phyloP scores from a whole-genome alignment of 208 protist species.

The Trypanosoma avium region DNA sequence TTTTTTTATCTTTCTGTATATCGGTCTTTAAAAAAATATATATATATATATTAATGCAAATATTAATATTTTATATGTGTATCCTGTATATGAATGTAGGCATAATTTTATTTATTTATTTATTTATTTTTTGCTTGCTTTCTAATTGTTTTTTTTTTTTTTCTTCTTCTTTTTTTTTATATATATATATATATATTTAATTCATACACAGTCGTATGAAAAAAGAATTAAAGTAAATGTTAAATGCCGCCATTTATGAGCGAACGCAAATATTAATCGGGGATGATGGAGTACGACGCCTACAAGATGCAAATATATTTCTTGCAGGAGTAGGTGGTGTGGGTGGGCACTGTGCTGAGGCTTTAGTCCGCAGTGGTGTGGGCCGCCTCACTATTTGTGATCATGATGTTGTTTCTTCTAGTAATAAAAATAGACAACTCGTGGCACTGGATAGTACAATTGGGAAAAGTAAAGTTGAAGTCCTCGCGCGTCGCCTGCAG shows the following conservation, averaged over 20 bases:
- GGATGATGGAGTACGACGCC: slow-evolving; percentile 56
- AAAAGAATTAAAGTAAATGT: slow-evolving; percentile 24
- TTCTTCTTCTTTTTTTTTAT: slow-evolving; percentile 9
- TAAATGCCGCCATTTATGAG: slow-evolving; percentile 84
- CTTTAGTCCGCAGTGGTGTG: slow-evolving; percentile 84
- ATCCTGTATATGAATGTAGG: slow-evolving; percentile 7
- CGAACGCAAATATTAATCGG: slow-evolving; percentile 82
- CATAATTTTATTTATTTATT: slow-evolving; percentile 15
- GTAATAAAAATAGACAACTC: slow-evolving; percentile 91
- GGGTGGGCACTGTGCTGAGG: slow-evolving; percentile 86
- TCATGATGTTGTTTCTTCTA: slow-evolving; percentile 84
- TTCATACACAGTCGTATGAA: background rate
- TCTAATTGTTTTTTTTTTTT: background rate
- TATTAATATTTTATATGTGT: background rate
- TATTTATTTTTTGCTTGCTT: background rate
- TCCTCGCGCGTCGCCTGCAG: slow-evolving; percentile 64
- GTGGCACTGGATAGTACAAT: slow-evolving; percentile 88
- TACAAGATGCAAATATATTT: slow-evolving; percentile 73
- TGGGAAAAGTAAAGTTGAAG: slow-evolving; percentile 84
- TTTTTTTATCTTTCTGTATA: background rate
- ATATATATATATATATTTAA: background rate
- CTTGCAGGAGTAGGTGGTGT: slow-evolving; percentile 87
- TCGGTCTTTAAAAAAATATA: background rate
- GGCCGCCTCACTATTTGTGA: slow-evolving; percentile 88
- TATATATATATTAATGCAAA: background rate